Base-by-base conservation (phyloP, 2,329 filamentous ascomycete species). In the Blastomyces parvus region DNA sequence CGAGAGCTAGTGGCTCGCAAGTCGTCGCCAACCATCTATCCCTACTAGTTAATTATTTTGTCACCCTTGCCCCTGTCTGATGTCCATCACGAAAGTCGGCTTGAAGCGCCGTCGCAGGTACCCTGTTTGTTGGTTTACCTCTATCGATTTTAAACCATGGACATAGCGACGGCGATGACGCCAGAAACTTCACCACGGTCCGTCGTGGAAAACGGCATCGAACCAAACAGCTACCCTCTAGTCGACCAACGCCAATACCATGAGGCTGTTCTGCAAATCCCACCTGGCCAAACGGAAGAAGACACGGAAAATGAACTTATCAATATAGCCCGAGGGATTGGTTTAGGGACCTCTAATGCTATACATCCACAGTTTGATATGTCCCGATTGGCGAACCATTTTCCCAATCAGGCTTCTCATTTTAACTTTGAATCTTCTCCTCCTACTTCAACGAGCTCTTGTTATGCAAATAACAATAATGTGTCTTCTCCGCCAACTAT, bases 311-410 rank as follows among this genome's bases (percentile, higher is more conserved):
- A 76, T 63, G 67, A 66, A 38, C 70, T 80, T 53, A 66, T 72
- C 38, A 68, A 72, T 25, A 75, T 78, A 63, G 77, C 77, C 55
- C 70, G 69, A 60, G 66, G 71, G 42, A 70, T 79, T 38, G 77
- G 76, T 13, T 66, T 78, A 40, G 71, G 72, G 36, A 64, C 72
- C 25, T 73, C 73, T 22, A 71, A 74, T 40, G 65, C 6, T 27
- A 60, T 60, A 36, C 59, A 60, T 50, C 42, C 42, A 27, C 59
- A 58, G 33, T 73, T 6, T 74, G 72, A 22, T 72, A 72, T 7
- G 69, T 70, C 27, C 72, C 73, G 6, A 74, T 72, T 33, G 72
- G 71, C 40, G 70, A 73, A 66, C 72, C 70, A 60, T 71, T 70
- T 61, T 74, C 74, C 66, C 62, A 38, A 27, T 25, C 19, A 30